Evolutionary conservation across 805 yeast genomes (phyloP).

Genomic region (Saccharomycopsis olivae): DNA sequence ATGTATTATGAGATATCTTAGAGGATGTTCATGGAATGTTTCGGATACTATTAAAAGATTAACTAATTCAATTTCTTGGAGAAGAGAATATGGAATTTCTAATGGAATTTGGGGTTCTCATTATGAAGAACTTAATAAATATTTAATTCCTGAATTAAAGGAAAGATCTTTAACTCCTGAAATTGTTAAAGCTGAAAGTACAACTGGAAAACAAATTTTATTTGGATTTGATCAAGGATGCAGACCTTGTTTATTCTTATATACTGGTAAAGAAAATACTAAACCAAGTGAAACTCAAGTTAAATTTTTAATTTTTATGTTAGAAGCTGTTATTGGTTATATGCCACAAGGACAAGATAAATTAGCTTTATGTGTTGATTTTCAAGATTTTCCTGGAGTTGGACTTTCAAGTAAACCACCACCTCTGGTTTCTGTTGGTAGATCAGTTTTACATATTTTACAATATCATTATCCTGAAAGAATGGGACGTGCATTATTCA

Average conservation of each 20-base stretch:
- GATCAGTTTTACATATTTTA: constrained; percentile 40
- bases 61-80: constrained; percentile 76
- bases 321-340: constrained; percentile 39
- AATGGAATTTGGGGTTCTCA: constrained; percentile 16
- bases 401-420: constrained; percentile 29
- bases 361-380: constrained; percentile 44
- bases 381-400: constrained; percentile 31
- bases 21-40: constrained; percentile 88
- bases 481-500: constrained; percentile 41
- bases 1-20: constrained; percentile 77
- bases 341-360: constrained; percentile 53
- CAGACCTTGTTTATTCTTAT: constrained; percentile 42
- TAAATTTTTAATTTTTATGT: constrained; percentile 46
- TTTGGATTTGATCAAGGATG: constrained; percentile 45
- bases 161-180: constrained; percentile 30
- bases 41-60: constrained; percentile 65
- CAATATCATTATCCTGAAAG: constrained; percentile 53
- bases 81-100: constrained; percentile 55
- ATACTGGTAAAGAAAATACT: constrained; percentile 47
- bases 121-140: constrained; percentile 5
- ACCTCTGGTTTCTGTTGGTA: constrained; percentile 40
- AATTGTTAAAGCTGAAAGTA: constrained; percentile 35
- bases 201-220: constrained; percentile 43
- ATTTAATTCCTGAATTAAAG: constrained; percentile 21
- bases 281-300: constrained; percentile 41